Percentiles rank a stretch among this genome's conserved stretches.
phyloP scores from a whole-genome alignment of 768 basidiomycete genomes.

The Xerocomellus amylosporus region DNA sequence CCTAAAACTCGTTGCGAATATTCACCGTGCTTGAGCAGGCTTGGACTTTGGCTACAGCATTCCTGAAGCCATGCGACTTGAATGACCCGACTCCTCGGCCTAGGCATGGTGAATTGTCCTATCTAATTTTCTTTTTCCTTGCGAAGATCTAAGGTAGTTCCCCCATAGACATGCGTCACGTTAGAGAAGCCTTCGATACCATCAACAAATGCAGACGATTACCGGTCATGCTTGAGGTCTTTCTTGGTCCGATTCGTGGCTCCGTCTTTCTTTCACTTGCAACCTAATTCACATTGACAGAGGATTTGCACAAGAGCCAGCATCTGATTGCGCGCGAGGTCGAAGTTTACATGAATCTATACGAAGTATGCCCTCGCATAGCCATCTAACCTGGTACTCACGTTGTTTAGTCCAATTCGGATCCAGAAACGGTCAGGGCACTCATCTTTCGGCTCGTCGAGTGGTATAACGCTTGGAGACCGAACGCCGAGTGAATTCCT shows the following conservation, averaged over 20 bases:
- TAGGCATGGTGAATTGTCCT: constrained; percentile 26
- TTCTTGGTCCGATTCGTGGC: constrained; percentile 51
- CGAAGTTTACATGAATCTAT: constrained; percentile 51
- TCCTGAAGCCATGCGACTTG: constrained; percentile 55
- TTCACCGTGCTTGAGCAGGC: constrained; percentile 41
- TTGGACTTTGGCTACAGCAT: constrained; percentile 54
- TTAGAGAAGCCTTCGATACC: constrained; percentile 55
- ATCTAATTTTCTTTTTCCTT: not conserved
- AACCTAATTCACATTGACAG: constrained; percentile 33
- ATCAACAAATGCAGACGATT: constrained; percentile 59
- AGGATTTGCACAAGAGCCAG: constrained; percentile 60
- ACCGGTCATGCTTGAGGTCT: constrained; percentile 64
- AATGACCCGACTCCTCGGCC: constrained; percentile 33
- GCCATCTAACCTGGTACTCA: not conserved
- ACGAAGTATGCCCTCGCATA: constrained; percentile 47
- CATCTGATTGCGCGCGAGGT: constrained; percentile 63
- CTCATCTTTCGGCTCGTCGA: constrained; percentile 60
- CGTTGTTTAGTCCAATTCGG: constrained; percentile 39
- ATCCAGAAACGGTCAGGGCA: constrained; percentile 47
- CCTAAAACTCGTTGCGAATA: not conserved
- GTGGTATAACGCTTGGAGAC: constrained; percentile 79
- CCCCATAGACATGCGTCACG: constrained; percentile 44
- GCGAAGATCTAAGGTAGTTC: not conserved
- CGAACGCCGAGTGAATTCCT: constrained; percentile 55
- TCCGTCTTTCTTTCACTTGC: not conserved